Conservation (phyloP, 129 eudicot genomes). For the Calendula officinalis region DNA sequence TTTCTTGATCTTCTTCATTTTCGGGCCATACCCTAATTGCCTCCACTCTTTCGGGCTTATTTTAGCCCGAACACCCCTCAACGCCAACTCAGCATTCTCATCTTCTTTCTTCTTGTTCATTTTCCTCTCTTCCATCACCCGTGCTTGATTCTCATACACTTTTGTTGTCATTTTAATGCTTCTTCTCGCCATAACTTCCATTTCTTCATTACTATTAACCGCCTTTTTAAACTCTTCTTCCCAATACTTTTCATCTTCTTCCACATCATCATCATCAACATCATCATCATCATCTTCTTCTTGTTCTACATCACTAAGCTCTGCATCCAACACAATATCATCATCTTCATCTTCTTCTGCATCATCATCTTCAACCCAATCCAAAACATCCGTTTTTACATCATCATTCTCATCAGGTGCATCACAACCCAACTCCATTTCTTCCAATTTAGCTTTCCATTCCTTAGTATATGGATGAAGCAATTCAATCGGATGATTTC, state of each 20-base stretch:
- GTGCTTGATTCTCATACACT: constrained; percentile 51
- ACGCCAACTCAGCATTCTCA: constrained; percentile 25
- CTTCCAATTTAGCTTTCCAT: constrained; percentile 94
- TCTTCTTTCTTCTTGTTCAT: constrained; percentile 26
- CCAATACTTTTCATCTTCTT: constrained; percentile 74
- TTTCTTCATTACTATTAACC: constrained; percentile 59
- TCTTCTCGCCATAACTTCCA: constrained; percentile 63
- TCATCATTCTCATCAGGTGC: constrained; percentile 80
- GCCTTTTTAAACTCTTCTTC: constrained; percentile 88
- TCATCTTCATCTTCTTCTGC: constrained; percentile 39
- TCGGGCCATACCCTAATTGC: constrained; percentile 56
- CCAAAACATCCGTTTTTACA: constrained; percentile 41
- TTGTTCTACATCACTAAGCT: constrained; percentile 36
- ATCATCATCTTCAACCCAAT: constrained; percentile 77
- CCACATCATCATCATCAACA: constrained; percentile 38
- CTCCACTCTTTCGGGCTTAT: constrained; percentile 71
- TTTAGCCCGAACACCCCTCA: constrained; percentile 52
- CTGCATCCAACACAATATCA: constrained; percentile 43
- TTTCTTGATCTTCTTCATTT: constrained; percentile 54
- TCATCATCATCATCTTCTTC: constrained; percentile 22
- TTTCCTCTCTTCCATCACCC: constrained; percentile 35
- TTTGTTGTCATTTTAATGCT: constrained; percentile 47
- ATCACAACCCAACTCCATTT: constrained; percentile 94
- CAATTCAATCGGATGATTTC: constrained; percentile 71
- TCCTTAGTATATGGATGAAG: constrained; percentile 94